Evolutionary conservation across 441 rosid species (phyloP), one percentile per base, ranked within the genome.

Genomic region (Erysimum cheiri): DNA sequence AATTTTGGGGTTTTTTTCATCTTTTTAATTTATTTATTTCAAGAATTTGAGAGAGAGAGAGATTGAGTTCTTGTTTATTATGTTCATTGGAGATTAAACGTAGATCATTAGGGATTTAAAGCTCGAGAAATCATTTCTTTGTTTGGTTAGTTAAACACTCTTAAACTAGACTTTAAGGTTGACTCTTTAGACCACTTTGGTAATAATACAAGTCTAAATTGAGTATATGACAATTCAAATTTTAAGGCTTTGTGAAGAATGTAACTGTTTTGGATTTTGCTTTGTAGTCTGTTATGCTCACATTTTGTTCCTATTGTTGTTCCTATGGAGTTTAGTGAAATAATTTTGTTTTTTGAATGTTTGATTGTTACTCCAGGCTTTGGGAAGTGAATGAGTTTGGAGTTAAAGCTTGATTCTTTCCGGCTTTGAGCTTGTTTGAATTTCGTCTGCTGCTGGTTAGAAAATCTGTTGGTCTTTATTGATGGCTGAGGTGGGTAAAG

Each of bases 351-450:
- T 64, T 62, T 60, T 22, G 47, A n/a, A n/a, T 62, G 46, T 17
- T 46, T 67, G 57, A 52, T 49, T 75, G 31, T 17, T 71, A 8
- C 48, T 41, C n/a, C 64, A 82, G 83, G 83, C 63, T 73, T 64
- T 77, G 73, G 75, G 35, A 68, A 46, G 56, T 68, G 43, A 28
- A 72, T 65, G 47, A 22, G n/a, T 28, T 71, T 62, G 58, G 52
- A 5, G 22, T 29, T 48, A 52, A 52, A 53, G 53, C 75, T 73
- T 48, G 19, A 10, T 43, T 62, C 52, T 43, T 58, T 39, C 71
- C 9, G 24, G 53, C 15, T 35, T 49, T 68, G 62, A 78, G 69
- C 69, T 53, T 36, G 49, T 58, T 68, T 72, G 76, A 36, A 64
- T 22, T 50, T 47, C 57, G 50, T 62, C 70, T 61, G 49, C 72